A percentile compares a stretch with the other conserved stretches of the same genome.
phyloP scores from a whole-genome alignment of 345 rosid species.

The Rubroshorea leprosula region DNA sequence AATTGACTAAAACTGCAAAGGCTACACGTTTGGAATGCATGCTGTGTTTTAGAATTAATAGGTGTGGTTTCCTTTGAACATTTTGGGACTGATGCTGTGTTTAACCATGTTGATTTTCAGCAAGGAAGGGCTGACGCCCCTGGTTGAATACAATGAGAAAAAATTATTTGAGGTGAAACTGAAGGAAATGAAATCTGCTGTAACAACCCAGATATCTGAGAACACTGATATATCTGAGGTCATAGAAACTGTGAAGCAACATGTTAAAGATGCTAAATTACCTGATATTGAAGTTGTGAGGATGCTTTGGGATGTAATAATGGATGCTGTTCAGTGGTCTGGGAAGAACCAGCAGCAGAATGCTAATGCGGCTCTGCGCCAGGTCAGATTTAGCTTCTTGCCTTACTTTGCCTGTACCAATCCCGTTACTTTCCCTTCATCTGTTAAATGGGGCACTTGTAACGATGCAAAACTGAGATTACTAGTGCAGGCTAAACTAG shows the following conservation, averaged over 20 bases:
- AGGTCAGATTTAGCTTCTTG: constrained; percentile 35
- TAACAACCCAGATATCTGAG: constrained; percentile 76
- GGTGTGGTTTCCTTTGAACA: not conserved
- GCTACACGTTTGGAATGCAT: too few relatives aligned
- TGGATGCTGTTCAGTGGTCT: constrained; percentile 99
- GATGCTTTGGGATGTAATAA: constrained; percentile 85
- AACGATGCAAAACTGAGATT: too few relatives aligned
- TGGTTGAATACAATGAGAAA: constrained; percentile 95
- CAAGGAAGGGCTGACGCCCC: constrained; percentile 72
- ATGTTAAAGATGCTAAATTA: constrained; percentile 72
- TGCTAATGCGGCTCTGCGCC: constrained; percentile 74
- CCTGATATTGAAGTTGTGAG: constrained; percentile 74
- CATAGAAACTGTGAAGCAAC: constrained; percentile 75
- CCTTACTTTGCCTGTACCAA: too few relatives aligned
- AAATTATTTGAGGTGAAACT: constrained; percentile 81
- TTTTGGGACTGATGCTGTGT: constrained; percentile 12
- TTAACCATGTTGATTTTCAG: constrained; percentile 40
- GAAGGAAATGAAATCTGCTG: constrained; percentile 81
- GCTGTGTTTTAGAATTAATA: not conserved
- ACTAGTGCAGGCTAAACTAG: too few relatives aligned
- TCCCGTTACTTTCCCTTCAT: too few relatives aligned
- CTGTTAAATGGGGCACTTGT: too few relatives aligned
- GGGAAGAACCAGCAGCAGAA: constrained; percentile 99
- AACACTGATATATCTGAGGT: constrained; percentile 72
- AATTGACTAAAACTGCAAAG: too few relatives aligned